Conservation (phyloP, 352 stramenopile genomes). For the Phytophthora hybrid region DNA sequence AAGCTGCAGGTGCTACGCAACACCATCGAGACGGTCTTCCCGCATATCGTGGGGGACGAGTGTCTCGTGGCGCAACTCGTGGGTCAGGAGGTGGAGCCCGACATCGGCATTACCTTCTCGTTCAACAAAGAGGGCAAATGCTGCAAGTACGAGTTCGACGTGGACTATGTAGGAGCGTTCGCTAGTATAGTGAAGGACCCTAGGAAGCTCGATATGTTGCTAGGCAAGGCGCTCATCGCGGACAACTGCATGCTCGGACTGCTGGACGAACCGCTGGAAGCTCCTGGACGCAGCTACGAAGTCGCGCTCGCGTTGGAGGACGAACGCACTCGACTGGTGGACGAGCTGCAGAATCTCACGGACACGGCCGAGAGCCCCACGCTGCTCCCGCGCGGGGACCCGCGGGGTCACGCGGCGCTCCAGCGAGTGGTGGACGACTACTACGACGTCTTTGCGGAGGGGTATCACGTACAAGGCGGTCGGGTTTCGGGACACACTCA, state of each 20-base stretch:
- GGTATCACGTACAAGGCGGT: background rate
- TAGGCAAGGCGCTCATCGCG: conserved; percentile 44
- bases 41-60: conserved; percentile 52
- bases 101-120: conserved; percentile 43
- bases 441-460: conserved; percentile 18
- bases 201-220: conserved; percentile 36
- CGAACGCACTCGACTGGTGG: background rate
- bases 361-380: background rate
- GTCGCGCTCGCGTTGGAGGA: background rate
- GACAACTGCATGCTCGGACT: conserved; percentile 46
- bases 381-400: background rate
- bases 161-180: conserved; percentile 54
- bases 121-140: conserved; percentile 47
- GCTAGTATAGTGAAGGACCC: conserved; percentile 44
- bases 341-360: conserved; percentile 9
- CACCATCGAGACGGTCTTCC: conserved; percentile 57
- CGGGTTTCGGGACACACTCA: background rate
- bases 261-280: conserved; percentile 10
- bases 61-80: conserved; percentile 50
- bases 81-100: conserved; percentile 41
- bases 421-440: conserved; percentile 22
- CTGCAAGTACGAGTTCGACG: conserved; percentile 38
- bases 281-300: background rate
- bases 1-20: conserved; percentile 56
- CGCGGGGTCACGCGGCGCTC: background rate